phyloP scores from a whole-genome alignment of 108 stramenopile species.

The Conticribra weissflogii region DNA sequence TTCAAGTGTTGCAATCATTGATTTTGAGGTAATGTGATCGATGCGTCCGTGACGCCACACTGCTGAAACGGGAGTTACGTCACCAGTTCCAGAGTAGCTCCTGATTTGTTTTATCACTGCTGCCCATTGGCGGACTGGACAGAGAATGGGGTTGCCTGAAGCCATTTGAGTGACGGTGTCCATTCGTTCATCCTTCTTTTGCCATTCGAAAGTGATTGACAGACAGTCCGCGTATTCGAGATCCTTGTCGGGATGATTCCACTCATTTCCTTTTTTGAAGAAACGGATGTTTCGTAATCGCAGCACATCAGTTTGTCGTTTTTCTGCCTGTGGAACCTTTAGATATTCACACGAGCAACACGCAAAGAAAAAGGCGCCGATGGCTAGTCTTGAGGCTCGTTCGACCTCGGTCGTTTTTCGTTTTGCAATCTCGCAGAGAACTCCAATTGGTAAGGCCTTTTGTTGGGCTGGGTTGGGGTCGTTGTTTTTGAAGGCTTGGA shows the following conservation, averaged over 20 bases:
- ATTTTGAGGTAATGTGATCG: background rate
- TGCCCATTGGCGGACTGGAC: background rate
- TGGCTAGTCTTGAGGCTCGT: background rate
- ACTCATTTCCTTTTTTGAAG: background rate
- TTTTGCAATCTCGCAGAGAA: slow-evolving; percentile 4
- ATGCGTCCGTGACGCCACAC: background rate
- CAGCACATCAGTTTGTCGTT: background rate
- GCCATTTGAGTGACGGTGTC: background rate
- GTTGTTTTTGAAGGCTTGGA: slow-evolving; percentile 17
- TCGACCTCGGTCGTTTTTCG: background rate
- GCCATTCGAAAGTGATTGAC: background rate
- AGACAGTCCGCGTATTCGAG: background rate
- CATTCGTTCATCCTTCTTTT: background rate
- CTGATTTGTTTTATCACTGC: background rate
- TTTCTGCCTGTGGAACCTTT: background rate
- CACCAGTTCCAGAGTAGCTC: background rate
- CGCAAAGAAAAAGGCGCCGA: slow-evolving; percentile 10
- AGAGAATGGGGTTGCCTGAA: background rate
- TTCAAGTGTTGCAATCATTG: too few species aligned
- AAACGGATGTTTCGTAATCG: background rate
- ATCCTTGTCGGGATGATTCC: background rate
- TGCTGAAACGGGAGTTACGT: too few species aligned
- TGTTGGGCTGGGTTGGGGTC: slow-evolving; percentile 13
- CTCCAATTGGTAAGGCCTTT: slow-evolving; percentile 12
- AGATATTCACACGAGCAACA: slow-evolving; percentile 5